Percentiles rank a stretch among this genome's conserved stretches.
Evolutionary conservation across 2,329 filamentous ascomycete genomes (phyloP).

Genomic region (Biscogniauxia marginata): DNA sequence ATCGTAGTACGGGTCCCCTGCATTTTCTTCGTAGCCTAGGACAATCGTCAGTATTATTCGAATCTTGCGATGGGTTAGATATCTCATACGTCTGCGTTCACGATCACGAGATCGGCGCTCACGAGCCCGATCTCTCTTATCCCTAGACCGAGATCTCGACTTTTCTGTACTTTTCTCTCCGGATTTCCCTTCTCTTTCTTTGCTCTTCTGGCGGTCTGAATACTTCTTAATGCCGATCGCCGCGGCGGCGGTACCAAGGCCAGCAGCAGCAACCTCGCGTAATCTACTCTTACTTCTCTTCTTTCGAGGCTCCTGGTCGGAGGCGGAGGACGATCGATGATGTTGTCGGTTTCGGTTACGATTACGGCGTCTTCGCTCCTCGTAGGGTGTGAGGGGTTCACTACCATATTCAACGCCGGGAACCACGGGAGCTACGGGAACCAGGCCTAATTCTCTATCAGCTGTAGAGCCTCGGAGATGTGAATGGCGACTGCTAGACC

Average conservation of each 20-base stretch:
- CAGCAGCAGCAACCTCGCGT: slow-evolving; percentile 54
- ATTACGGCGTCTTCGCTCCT: slow-evolving; percentile 41
- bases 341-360: slow-evolving; percentile 39
- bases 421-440: slow-evolving; percentile 29
- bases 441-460: slow-evolving; percentile 67
- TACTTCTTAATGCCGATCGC: slow-evolving; percentile 63
- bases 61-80: neutral
- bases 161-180: slow-evolving; percentile 30
- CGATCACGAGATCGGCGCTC: slow-evolving; percentile 37
- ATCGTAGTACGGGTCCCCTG: slow-evolving; percentile 22
- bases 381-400: slow-evolving; percentile 52
- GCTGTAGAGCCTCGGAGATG: slow-evolving; percentile 49
- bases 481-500: slow-evolving; percentile 39
- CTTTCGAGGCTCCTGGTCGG: slow-evolving; percentile 37
- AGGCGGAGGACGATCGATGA: slow-evolving; percentile 35
- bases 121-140: slow-evolving; percentile 27
- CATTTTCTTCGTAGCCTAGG: slow-evolving; percentile 33
- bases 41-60: slow-evolving; percentile 12
- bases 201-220: slow-evolving; percentile 46
- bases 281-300: slow-evolving; percentile 56
- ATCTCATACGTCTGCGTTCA: slow-evolving; percentile 32
- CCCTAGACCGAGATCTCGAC: slow-evolving; percentile 23
- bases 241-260: slow-evolving; percentile 56
- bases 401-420: slow-evolving; percentile 60
- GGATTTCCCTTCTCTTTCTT: slow-evolving; percentile 37